Conservation (phyloP, 441 rosid genomes). For the Macaranga tanarius region DNA sequence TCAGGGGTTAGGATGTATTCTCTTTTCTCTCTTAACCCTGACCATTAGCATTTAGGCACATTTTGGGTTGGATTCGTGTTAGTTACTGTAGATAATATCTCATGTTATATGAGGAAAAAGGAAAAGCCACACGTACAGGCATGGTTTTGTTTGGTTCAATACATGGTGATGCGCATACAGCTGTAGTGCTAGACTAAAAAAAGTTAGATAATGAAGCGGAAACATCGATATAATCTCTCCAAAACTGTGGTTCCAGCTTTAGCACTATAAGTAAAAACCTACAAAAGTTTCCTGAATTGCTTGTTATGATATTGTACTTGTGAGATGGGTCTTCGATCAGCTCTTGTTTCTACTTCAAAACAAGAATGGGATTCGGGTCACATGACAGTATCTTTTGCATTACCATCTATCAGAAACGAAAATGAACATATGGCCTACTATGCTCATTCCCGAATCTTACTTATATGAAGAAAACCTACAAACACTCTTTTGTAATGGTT, state of each 20-base stretch:
- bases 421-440: conserved; percentile 4
- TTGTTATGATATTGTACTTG: background rate
- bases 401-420: background rate
- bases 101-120: background rate
- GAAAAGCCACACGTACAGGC: background rate
- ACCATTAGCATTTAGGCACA: too few relatives aligned
- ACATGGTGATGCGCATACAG: background rate
- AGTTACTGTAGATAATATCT: too few relatives aligned
- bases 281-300: background rate
- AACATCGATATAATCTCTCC: background rate
- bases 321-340: background rate
- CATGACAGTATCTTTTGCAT: conserved; percentile 10
- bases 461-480: background rate
- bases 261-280: background rate
- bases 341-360: background rate
- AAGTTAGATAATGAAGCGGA: background rate
- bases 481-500: background rate
- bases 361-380: conserved; percentile 9
- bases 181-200: background rate
- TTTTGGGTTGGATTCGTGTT: too few relatives aligned
- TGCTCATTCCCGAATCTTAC: background rate
- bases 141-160: background rate
- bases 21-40: too few relatives aligned
- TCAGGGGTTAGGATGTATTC: too few relatives aligned
- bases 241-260: background rate